Conservation (phyloP, 2,329 filamentous ascomycete genomes). For the Cryphonectria radicalis region DNA sequence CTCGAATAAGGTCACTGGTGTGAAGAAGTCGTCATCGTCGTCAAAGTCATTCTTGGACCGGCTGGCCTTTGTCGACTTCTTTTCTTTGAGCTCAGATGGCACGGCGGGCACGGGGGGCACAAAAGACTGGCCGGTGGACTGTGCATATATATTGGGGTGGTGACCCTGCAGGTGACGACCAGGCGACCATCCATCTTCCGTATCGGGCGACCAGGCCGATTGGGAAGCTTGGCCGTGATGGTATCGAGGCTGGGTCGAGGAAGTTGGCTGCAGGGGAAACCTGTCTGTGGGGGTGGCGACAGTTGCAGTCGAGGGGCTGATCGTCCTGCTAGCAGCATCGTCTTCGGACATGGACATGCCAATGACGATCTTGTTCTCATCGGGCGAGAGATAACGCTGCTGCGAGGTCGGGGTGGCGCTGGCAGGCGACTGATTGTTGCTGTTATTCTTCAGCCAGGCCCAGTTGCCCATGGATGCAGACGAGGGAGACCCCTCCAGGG, state of each 20-base stretch:
- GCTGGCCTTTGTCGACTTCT: conserved; percentile 36
- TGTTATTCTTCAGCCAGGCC: conserved; percentile 58
- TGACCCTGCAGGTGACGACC: conserved; percentile 46
- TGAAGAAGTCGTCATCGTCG: conserved; percentile 54
- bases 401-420: conserved; percentile 3
- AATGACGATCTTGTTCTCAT: conserved; percentile 73
- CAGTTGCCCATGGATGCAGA: conserved; percentile 61
- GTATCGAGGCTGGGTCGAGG: conserved; percentile 37
- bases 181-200: conserved; percentile 54
- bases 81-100: conserved; percentile 49
- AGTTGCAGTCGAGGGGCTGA: conserved; percentile 56
- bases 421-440: conserved; percentile 41
- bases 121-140: conserved; percentile 45
- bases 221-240: conserved; percentile 29
- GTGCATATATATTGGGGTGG: conserved; percentile 66
- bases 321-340: conserved; percentile 47
- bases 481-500: conserved; percentile 60
- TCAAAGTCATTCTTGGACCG: conserved; percentile 46
- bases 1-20: conserved; percentile 71
- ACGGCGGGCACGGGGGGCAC: conserved; percentile 66
- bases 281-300: conserved; percentile 45
- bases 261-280: conserved; percentile 31
- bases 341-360: conserved; percentile 68
- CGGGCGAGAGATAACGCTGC: conserved; percentile 63
- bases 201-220: conserved; percentile 67